Base-by-base conservation (phyloP, 306 rosid species). In the Crataegus laevigata region DNA sequence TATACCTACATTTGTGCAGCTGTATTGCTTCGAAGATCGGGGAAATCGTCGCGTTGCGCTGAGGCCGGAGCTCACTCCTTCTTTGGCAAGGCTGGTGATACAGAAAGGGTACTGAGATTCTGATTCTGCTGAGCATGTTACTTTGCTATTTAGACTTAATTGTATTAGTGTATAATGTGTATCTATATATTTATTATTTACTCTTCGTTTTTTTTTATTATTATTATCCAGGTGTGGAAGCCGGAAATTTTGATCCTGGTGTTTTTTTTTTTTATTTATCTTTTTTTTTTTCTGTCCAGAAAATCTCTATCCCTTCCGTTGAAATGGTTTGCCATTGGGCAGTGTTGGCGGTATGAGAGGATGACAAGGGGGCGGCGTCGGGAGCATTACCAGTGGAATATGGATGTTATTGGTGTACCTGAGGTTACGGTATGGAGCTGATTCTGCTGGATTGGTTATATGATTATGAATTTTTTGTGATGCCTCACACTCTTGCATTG, bases 271-370 rank as follows among this genome's bases (percentile, higher is more conserved):
- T 80, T 78, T 73, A n/a, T n/a, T n/a, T n/a, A n/a, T n/a, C n/a
- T 36, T 34, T 32, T 28, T 81, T 83, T 78, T 80, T 78, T 73
- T 79, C 79, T 82, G 78, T 84, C 64, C 89, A 94, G 98, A 79
- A 94, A 94, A 85, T 94, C 97, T 12, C 66, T 90, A 13, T 80
- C 98, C 50, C 94, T 94, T 50, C 97, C 98, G 17, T 76, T 94
- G 84, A 94, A 94, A 81, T 91, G 98, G 98, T 94, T 91, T 87
- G 89, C 97, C n/a, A 79, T 91, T 69, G 98, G 98, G 72, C 98
- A 91, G 75, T 94, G 98, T 75, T 94, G 97, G 98, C 91, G 98
- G 62, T 94, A 94, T 34, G 98, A 94, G 86, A 89, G 98, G 81
- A 91, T 94, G 98, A 94, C 97, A 19, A 94, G 96, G 83, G 97